Conservation (phyloP, 441 rosid species). For the Bocquillonia castaneifolia region DNA sequence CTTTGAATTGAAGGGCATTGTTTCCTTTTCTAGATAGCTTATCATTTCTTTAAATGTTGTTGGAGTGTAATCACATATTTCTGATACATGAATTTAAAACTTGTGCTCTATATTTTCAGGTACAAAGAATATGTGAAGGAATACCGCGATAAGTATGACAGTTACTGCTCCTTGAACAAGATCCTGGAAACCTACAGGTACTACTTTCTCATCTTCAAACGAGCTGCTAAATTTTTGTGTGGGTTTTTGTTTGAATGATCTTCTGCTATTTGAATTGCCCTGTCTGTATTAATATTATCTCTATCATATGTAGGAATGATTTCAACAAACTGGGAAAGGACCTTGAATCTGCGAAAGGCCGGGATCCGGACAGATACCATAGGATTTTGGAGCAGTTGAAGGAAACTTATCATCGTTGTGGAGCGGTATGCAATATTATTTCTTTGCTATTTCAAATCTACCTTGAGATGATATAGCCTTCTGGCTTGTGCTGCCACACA, state of each 20-base stretch:
- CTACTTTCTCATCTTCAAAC: slow-evolving; percentile 14
- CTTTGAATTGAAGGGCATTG: background rate
- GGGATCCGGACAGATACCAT: slow-evolving; percentile 63
- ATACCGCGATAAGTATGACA: slow-evolving; percentile 68
- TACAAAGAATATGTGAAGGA: slow-evolving; percentile 77
- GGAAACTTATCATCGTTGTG: slow-evolving; percentile 59
- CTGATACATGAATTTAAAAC: slow-evolving; percentile 19
- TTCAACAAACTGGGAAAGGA: slow-evolving; percentile 74
- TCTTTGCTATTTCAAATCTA: slow-evolving; percentile 8
- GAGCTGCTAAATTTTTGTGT: background rate
- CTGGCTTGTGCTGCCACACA: background rate
- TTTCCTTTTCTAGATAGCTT: slow-evolving; percentile 1
- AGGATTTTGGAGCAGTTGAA: slow-evolving; percentile 50
- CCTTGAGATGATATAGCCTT: background rate
- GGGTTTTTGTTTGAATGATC: slow-evolving; percentile 6
- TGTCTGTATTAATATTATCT: background rate
- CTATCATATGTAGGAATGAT: slow-evolving; percentile 42
- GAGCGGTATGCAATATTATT: slow-evolving; percentile 44
- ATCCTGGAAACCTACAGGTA: slow-evolving; percentile 80
- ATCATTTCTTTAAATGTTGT: background rate
- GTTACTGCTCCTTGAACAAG: slow-evolving; percentile 69
- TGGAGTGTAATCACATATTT: slow-evolving; percentile 2
- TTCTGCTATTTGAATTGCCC: background rate
- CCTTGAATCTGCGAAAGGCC: slow-evolving; percentile 61
- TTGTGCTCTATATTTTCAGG: slow-evolving; percentile 35